phyloP scores from a whole-genome alignment of 2,329 filamentous ascomycete genomes.

The Acrocalymma vagum region DNA sequence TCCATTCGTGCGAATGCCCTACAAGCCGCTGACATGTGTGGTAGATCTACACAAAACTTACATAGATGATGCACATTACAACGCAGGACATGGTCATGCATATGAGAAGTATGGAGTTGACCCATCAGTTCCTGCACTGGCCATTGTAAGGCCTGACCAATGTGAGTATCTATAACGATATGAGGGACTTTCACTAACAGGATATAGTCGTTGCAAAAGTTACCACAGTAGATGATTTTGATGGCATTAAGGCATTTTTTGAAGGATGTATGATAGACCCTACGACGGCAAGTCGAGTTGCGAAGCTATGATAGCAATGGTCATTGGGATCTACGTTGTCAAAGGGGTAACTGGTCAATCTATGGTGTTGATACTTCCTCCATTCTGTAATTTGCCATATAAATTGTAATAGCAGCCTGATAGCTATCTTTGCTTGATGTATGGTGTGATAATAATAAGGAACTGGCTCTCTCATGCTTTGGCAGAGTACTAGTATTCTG shows the following conservation, averaged over 20 bases:
- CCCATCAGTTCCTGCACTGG: conserved; percentile 42
- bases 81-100: conserved; percentile 64
- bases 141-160: conserved; percentile 69
- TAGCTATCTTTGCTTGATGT: too few relatives aligned
- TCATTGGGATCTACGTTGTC: too few relatives aligned
- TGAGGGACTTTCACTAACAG: conserved; percentile 17
- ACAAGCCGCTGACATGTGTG: neutral
- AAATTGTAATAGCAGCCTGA: too few relatives aligned
- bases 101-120: conserved; percentile 66
- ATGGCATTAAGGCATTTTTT: conserved; percentile 32
- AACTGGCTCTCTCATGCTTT: too few relatives aligned
- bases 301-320: too few relatives aligned
- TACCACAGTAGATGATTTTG: conserved; percentile 27
- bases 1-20: neutral
- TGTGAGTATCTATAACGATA: conserved; percentile 46
- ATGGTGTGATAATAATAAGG: too few relatives aligned
- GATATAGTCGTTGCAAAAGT: conserved; percentile 37
- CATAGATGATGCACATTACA: conserved; percentile 66
- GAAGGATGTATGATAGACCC: conserved; percentile 22
- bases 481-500: too few relatives aligned
- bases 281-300: too few relatives aligned
- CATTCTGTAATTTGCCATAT: too few relatives aligned
- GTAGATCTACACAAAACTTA: conserved; percentile 67
- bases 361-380: too few relatives aligned
- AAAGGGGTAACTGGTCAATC: too few relatives aligned